Evolutionary conservation across 2,329 filamentous ascomycete genomes (phyloP).

Genomic region (Phialophora expanda): DNA sequence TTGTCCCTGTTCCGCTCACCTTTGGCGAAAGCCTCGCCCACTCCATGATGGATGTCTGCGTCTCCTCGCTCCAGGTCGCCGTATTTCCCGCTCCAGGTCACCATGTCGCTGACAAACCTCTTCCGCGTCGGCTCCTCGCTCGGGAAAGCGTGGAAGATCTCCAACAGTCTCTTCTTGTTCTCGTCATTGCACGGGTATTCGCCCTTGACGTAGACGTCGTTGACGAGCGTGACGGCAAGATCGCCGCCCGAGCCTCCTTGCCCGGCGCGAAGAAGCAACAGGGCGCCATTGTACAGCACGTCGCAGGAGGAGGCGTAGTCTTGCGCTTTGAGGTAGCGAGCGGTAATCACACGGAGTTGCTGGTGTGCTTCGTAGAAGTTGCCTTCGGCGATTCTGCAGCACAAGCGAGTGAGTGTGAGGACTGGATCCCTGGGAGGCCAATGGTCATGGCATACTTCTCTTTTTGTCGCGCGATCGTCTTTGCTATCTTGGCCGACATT

Average conservation of each 20-base stretch:
- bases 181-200: conserved; percentile 73
- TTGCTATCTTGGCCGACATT: conserved; percentile 66
- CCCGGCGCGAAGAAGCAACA: conserved; percentile 85
- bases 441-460: conserved; percentile 62
- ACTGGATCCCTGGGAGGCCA: not conserved
- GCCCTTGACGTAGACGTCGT: conserved; percentile 90
- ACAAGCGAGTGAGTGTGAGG: conserved; percentile 7
- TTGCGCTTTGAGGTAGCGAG: conserved; percentile 83
- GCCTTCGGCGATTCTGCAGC: conserved; percentile 77
- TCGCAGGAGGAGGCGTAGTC: conserved; percentile 82
- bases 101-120: conserved; percentile 85
- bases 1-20: conserved; percentile 48
- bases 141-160: conserved; percentile 79
- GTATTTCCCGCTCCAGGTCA: conserved; percentile 83
- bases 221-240: conserved; percentile 79
- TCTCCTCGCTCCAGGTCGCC: conserved; percentile 84
- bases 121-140: conserved; percentile 86
- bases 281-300: conserved; percentile 81
- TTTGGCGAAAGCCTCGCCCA: conserved; percentile 85
- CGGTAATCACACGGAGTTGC: conserved; percentile 92
- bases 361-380: conserved; percentile 98
- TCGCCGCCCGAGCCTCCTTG: conserved; percentile 94
- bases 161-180: conserved; percentile 66
- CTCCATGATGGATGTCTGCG: conserved; percentile 91
- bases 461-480: conserved; percentile 76